Evolutionary conservation across 2,329 filamentous ascomycete species (phyloP), one percentile per base, ranked within the genome.

Genomic region (Teratosphaeria viscida): DNA sequence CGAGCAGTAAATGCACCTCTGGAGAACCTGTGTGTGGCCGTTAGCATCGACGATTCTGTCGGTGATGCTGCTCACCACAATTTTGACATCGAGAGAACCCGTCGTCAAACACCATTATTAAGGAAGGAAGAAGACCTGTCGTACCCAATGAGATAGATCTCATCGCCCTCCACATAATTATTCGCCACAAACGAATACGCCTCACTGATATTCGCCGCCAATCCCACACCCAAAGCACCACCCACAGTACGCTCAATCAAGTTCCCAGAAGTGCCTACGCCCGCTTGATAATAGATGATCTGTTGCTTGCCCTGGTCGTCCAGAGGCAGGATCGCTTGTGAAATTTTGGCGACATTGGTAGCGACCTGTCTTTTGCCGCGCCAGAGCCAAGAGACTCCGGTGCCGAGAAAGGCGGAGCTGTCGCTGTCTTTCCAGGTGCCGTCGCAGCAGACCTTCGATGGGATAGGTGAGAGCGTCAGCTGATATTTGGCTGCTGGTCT

Each of bases 161-260:
- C 73, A 55, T 77, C 76, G 35, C 62, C 66, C n/a, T 63, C 59
- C 23, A 63, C 62, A 64, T 85, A 85, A 70, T 85, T 86, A 64
- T 81, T 78, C 59, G 81, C 82, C 1, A 85, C 72, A 64, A 84
- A 85, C 2, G 78, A 77, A 65, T 86, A 86, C 0, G 82, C 81
- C 66, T 85, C 82, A 11, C 82, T 78, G 59, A 86, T 79, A 57
- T 85, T 71, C 56, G 70, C 70, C 7, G 64, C 65, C 11, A 74
- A 61, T 5, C 72, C 72, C 7, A 62, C 54, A 3, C 68, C 67
- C 11, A 65, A 64, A 10, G 61, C 65, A 8, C 66, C 67, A 29
- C 65, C 64, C n/a, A 66, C 39, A 3, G 67, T 39, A 27, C 62
- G 61, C 29, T 35, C 64, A 19, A 59, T 62, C 37, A 49, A 59